These are phyloP conservation scores for Thozetella sp. DNA, from an alignment of 495 filamentous ascomycete species.

Conservation along the genomic window DNA sequence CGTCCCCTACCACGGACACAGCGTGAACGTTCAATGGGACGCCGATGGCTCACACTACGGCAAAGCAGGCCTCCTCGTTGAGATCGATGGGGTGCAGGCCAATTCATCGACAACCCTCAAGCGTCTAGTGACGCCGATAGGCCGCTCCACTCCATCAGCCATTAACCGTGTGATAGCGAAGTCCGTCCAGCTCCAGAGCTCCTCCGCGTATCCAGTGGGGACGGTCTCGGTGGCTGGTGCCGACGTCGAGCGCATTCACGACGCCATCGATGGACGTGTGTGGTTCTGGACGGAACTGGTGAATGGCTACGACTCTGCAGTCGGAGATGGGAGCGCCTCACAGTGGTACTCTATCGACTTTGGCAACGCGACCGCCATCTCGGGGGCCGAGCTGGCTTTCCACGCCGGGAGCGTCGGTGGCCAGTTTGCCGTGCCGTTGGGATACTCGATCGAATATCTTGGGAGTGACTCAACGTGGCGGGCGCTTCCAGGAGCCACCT, in stretches of 20 bases:
- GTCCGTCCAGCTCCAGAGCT: constrained; percentile 20
- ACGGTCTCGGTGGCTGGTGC: constrained; percentile 22
- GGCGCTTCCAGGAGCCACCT: not conserved
- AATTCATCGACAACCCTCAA: constrained; percentile 2
- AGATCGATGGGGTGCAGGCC: constrained; percentile 18
- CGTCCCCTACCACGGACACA: constrained; percentile 31
- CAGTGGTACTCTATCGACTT: constrained; percentile 20
- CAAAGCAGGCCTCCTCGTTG: constrained; percentile 17
- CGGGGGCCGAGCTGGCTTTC: constrained; percentile 16
- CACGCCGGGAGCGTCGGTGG: not conserved
- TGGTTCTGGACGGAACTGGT: constrained; percentile 43
- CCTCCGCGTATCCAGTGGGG: constrained; percentile 17
- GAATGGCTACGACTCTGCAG: constrained; percentile 38
- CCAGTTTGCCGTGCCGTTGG: not conserved
- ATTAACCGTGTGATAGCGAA: constrained; percentile 10
- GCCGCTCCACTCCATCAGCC: constrained; percentile 11
- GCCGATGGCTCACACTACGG: constrained; percentile 21
- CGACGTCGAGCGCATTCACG: constrained; percentile 17
- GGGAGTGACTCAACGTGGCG: not conserved
- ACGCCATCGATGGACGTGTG: constrained; percentile 30
- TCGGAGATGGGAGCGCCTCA: constrained; percentile 11
- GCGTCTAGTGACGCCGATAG: constrained; percentile 10
- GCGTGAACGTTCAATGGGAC: constrained; percentile 29
- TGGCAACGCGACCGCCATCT: constrained; percentile 13
- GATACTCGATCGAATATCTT: not conserved